These are phyloP conservation scores for Yamagishiella unicocca DNA, from an alignment of 139 green algal species.

Conservation along the genomic window DNA sequence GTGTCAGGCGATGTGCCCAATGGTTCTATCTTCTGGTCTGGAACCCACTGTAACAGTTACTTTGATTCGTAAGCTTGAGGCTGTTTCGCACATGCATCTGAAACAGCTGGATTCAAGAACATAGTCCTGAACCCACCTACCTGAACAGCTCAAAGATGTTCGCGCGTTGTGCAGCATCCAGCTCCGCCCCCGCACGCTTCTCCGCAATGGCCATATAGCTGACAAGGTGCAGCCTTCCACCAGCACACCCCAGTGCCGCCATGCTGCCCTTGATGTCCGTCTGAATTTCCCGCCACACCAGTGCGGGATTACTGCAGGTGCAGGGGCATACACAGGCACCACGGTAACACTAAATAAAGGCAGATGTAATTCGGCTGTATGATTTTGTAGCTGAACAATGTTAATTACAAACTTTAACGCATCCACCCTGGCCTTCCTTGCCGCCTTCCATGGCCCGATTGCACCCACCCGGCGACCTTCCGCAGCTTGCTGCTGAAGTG, in stretches of 20 bases:
- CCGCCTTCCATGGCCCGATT: no score
- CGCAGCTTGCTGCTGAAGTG: neutral
- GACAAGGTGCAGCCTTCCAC: constrained; percentile 22
- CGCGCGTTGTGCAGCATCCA: neutral
- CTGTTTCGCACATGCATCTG: no score
- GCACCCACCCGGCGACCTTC: constrained; percentile 17
- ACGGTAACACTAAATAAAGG: no score
- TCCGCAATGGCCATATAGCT: constrained; percentile 51
- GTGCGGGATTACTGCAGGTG: constrained; percentile 29
- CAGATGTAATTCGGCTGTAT: no score
- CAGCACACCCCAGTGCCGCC: constrained; percentile 20
- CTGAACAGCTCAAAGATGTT: neutral
- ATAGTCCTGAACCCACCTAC: neutral
- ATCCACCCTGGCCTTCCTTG: no score
- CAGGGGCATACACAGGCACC: no score
- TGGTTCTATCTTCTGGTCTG: neutral
- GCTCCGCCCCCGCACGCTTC: neutral
- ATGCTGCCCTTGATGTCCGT: constrained; percentile 64
- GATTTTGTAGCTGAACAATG: no score
- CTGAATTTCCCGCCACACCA: constrained; percentile 64
- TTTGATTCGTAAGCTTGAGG: no score
- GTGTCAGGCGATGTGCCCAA: neutral
- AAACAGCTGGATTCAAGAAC: neutral
- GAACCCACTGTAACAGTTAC: neutral
- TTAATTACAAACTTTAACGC: no score